Base-by-base conservation (phyloP, 768 basidiomycete species). In the Boletus vinaceobasis region DNA sequence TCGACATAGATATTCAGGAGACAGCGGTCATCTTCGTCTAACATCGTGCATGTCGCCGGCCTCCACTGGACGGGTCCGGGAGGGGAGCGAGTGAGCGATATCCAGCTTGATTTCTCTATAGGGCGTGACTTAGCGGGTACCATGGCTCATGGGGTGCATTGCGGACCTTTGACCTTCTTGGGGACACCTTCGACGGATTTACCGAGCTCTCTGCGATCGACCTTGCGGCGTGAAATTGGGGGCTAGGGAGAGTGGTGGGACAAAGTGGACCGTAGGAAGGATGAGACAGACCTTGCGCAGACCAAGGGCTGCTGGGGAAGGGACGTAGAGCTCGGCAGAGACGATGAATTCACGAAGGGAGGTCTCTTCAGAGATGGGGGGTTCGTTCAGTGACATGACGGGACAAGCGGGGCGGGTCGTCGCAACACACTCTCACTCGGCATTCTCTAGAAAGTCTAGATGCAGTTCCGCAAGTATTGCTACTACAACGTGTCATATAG, bases 1-100 rank as follows among this genome's bases (percentile, higher is more conserved):
- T 90, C 87, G 54, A 90, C 73, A 65, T 89, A 90, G 53, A 92
- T 80, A 60, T 86, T 86, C 43, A 91, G 70, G 51, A 84, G 74
- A 66, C 84, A 88, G 31, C 81, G 76, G 45, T 82, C 81, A 33
- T 81, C 83, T 68, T 88, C 86, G 61, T 88, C 85, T 38, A 76
- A 69, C 51, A 92, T 73, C 62, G 79, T 87, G 71, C 89, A 91
- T 11, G 81, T 85, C 23, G 86, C 89, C 39, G 79, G 70, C 63
- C 87, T 77, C 90, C 90, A 92, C 39, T 85, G 84, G 14, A 84
- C 85, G 8, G 77, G 71, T 33, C 76, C 75, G 27, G 75, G 68
- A 29, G 79, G 60, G 23, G 76, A 75, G 58, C 80, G 82, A 38
- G 80, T 70, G 17, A 88, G 75, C 14, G 78, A 77, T 42, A 87